Conservation (phyloP, 2,329 filamentous ascomycete genomes). For the Monascus ruber region DNA sequence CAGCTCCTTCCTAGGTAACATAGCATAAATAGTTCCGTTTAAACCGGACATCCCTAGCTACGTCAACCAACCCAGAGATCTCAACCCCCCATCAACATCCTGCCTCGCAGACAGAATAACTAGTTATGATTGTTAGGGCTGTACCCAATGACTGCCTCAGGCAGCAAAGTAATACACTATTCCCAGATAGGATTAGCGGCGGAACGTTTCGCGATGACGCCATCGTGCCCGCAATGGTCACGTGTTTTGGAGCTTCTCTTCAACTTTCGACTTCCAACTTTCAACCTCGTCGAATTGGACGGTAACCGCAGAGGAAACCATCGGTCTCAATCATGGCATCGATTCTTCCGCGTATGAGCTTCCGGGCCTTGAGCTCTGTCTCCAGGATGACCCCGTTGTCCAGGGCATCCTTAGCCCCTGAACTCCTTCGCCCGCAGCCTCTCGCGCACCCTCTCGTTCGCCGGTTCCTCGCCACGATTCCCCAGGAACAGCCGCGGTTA, state of each 20-base stretch:
- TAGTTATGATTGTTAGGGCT: too few species aligned
- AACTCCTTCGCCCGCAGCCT: constrained; percentile 10
- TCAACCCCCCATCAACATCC: too few species aligned
- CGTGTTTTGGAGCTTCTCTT: neutral
- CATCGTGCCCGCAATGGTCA: too few species aligned
- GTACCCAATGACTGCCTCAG: too few species aligned
- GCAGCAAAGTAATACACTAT: too few species aligned
- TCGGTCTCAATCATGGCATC: constrained; percentile 14
- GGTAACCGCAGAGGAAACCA: neutral
- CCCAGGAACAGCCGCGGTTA: constrained; percentile 23
- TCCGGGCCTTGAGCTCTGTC: constrained; percentile 14
- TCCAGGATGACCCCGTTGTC: constrained; percentile 11
- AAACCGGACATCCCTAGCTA: too few species aligned
- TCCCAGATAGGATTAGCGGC: too few species aligned
- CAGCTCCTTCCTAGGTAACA: too few species aligned
- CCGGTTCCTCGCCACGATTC: constrained; percentile 16
- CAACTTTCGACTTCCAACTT: neutral
- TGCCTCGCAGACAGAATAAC: too few species aligned
- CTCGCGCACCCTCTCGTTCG: constrained; percentile 16
- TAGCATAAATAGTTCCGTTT: too few species aligned
- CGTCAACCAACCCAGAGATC: too few species aligned
- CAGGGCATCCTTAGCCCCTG: constrained; percentile 6
- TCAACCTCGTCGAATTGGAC: neutral
- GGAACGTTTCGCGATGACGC: too few species aligned
- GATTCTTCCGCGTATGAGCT: constrained; percentile 14